Evolutionary conservation across 352 stramenopile species (phyloP), one percentile per base, ranked within the genome.

Genomic region (Phytophthora pseudosyringae): DNA sequence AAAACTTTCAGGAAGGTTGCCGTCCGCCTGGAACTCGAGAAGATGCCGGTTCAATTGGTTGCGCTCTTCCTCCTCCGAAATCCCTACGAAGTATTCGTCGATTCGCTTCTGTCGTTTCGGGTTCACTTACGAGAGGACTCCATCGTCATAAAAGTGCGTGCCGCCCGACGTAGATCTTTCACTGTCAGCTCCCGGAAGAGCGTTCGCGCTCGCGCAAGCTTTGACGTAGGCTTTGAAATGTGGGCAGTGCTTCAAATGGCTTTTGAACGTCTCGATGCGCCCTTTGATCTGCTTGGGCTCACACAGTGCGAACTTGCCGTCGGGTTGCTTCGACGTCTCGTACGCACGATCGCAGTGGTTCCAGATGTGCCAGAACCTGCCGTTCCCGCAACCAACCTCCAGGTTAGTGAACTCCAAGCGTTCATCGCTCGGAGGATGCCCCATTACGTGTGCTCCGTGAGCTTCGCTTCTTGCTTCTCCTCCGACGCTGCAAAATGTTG

Each of bases 1-100:
- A 50, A 59, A 59, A 6, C 12, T 59, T 3, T 59, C 51, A 0
- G 38, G 38, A 25, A 59, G 51, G 9, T 26, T 48, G 21, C 9
- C 29, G 10, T 59, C 51, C 5, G 38, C 51, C 21, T 59, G 38
- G 13, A 59, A 59, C 1, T 59, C 26, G 26, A 50, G 26, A 43
- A 59, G 38, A 13, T n/a, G 5, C 21, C 49, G 49, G 1, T 47
- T 31, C 11, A 57, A 39, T n/a, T 29, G 13, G 2, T 57, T 47
- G 10, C 13, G 9, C 21, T 57, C 33, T 5, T 38, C 36, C 18
- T 46, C 21, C 10, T 47, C 9, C 5, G 35, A 38, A 26, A 47
- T 39, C 5, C 49, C 36, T 0, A 18, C 18, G 35, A 39, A 57
- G 15, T n/a, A 57, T n/a, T 57, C 35, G 13, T 57, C 35, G 6